Percentiles rank a stretch among this genome's conserved stretches.
These are phyloP conservation scores for Cladosporium colombiae DNA, from an alignment of 2,329 filamentous ascomycete species.

Conservation along the genomic window DNA sequence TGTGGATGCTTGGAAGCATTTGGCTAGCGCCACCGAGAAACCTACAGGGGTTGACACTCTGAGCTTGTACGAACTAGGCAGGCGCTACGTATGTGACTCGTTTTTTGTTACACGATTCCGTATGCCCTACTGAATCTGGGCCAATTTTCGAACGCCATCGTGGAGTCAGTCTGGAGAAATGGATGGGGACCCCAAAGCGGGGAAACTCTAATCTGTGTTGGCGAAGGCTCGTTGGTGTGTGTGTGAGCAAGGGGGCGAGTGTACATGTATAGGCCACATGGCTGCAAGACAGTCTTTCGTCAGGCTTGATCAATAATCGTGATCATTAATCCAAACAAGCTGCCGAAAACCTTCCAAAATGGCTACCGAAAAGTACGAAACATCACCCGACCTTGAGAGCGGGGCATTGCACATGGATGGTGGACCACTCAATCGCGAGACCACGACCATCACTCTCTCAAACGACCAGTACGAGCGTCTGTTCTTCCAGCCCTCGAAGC, in stretches of 20 bases:
- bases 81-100: neutral
- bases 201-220: conserved; percentile 2
- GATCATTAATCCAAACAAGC: conserved; percentile 7
- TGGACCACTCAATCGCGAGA: conserved; percentile 27
- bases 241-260: neutral
- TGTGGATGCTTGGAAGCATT: conserved; percentile 16
- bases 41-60: neutral
- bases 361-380: conserved; percentile 12
- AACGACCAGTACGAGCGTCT: conserved; percentile 33
- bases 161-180: conserved; percentile 2
- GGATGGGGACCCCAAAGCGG: conserved; percentile 13
- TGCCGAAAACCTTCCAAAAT: neutral
- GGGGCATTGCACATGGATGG: conserved; percentile 11
- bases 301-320: conserved; percentile 4
- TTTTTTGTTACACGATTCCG: neutral
- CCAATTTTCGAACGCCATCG: neutral
- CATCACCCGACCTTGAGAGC: conserved; percentile 11
- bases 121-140: neutral
- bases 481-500: conserved; percentile 32
- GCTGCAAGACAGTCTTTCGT: neutral
- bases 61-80: conserved; percentile 8
- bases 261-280: conserved; percentile 10
- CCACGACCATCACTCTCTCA: conserved; percentile 29
- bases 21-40: conserved; percentile 19
- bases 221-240: neutral